phyloP scores from a whole-genome alignment of 1,284 basidiomycete species.

The Trichosporon inkin region DNA sequence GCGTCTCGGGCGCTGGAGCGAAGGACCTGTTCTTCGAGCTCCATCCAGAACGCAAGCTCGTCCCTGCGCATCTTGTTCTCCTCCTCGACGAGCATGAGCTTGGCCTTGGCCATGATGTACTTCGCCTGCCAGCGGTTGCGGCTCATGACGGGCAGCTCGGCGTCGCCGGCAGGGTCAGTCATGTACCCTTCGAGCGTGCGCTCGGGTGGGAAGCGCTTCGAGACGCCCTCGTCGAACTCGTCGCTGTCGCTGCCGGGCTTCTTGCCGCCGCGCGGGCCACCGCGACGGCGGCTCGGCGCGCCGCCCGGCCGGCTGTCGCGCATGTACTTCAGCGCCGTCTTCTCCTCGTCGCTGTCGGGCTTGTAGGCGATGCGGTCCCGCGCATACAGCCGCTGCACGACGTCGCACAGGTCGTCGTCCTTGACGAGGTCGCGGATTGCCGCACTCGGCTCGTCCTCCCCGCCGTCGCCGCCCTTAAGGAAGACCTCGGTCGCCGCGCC shows the following conservation, averaged over 20 bases:
- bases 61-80: conserved; percentile 43
- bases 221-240: conserved; percentile 30
- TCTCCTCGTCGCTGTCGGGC: conserved; percentile 15
- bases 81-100: conserved; percentile 47
- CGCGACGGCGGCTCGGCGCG: conserved; percentile 17
- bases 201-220: conserved; percentile 21
- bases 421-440: conserved; percentile 21
- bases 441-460: conserved; percentile 16
- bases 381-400: conserved; percentile 16
- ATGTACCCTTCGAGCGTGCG: conserved; percentile 22
- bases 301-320: conserved; percentile 20
- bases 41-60: conserved; percentile 28
- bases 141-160: conserved; percentile 32
- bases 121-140: conserved; percentile 37
- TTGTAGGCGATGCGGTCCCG: conserved; percentile 14
- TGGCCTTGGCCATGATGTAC: conserved; percentile 47
- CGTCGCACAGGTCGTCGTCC: conserved; percentile 24
- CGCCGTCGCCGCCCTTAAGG: conserved; percentile 6
- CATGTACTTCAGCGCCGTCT: conserved; percentile 18
- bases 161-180: conserved; percentile 21
- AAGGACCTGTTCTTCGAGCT: conserved; percentile 19
- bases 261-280: conserved; percentile 11
- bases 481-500: conserved; percentile 5
- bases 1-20: neutral
- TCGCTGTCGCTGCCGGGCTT: conserved; percentile 20